Evolutionary conservation across 2,329 filamentous ascomycete species (phyloP), one percentile per base, ranked within the genome.

Genomic region (Hypoxylon sp.): DNA sequence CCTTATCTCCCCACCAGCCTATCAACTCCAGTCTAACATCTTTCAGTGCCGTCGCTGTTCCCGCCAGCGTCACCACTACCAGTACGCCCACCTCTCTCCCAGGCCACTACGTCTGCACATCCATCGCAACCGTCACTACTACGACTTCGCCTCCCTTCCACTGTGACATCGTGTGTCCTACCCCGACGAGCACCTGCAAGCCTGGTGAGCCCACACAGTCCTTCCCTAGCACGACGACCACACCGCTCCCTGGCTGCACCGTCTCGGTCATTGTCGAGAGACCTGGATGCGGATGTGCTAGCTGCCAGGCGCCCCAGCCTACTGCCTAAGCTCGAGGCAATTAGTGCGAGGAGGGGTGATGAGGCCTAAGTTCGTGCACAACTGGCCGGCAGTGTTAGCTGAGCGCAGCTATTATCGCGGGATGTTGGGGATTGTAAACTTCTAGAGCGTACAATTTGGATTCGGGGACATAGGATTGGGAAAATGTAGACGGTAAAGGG

Each of bases 121-220:
- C 63, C 5, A 17, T 72, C 41, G 63, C 68, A 2, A 72, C 70
- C 2, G 48, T 70, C 21, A 70, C 68, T 10, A 70, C 56, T 3
- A 70, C 70, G 0, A 11, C 43, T 10, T 36, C 32, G 14, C 60
- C 58, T 2, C 36, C 30, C 5, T 36, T 5, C 23, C 55, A 56
- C 21, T 63, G 57, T 25, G 49, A 60, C 45, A 34, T 46, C 19
- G 32, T 58, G 23, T 72, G 69, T 34, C 6, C 43, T 14, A 17
- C 6, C 13, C 62, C 63, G 4, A 68, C 56, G 2, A 63, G 60
- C 13, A 62, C 52, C 25, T 72, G 69, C 60, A 30, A 45, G 43
- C 50, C 57, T 1, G 70, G 70, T 32, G 68, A 72, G 63, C 68
- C 70, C 17, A 32, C 68, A 9, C 14, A 36, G 5, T 55, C 65